Conservation (phyloP, 495 filamentous ascomycete genomes). For the Aspergillus egyptiacus region DNA sequence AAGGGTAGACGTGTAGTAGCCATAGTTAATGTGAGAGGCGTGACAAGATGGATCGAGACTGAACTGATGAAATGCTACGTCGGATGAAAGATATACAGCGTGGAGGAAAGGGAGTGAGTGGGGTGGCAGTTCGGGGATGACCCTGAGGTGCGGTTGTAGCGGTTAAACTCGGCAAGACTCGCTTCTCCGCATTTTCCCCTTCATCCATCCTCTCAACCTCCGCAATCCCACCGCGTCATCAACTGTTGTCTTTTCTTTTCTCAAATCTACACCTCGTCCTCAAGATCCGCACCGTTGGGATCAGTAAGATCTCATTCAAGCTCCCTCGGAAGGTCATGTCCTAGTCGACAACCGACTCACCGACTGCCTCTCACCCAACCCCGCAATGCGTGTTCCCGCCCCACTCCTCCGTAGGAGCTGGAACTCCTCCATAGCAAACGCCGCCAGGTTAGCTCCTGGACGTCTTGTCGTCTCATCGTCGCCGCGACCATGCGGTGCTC, state of each 20-base stretch:
- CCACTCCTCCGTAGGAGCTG: constrained; percentile 11
- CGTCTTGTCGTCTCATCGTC: not conserved
- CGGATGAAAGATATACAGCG: not conserved
- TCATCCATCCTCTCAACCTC: constrained; percentile 5
- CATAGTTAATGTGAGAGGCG: constrained; percentile 25
- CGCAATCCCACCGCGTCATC: constrained; percentile 1
- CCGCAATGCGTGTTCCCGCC: constrained; percentile 10
- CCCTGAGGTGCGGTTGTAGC: no score
- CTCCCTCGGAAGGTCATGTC: not conserved
- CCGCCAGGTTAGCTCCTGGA: constrained; percentile 1
- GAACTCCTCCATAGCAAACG: constrained; percentile 1
- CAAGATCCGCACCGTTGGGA: not conserved
- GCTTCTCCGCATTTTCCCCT: constrained; percentile 33
- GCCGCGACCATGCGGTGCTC: not conserved
- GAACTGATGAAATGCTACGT: no score
- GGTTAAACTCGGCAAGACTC: constrained; percentile 40
- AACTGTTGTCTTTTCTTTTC: not conserved
- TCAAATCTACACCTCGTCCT: not conserved
- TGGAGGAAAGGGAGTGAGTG: not conserved
- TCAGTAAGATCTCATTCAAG: not conserved
- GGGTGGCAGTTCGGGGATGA: constrained; percentile 3
- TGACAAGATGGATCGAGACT: not conserved
- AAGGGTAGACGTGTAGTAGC: constrained; percentile 25
- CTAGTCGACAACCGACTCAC: not conserved
- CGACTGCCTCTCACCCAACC: not conserved